A percentile compares a stretch with the other conserved stretches of the same genome.
These are phyloP conservation scores for Dipteronia dyeriana DNA, from an alignment of 345 rosid species.

Conservation along the genomic window DNA sequence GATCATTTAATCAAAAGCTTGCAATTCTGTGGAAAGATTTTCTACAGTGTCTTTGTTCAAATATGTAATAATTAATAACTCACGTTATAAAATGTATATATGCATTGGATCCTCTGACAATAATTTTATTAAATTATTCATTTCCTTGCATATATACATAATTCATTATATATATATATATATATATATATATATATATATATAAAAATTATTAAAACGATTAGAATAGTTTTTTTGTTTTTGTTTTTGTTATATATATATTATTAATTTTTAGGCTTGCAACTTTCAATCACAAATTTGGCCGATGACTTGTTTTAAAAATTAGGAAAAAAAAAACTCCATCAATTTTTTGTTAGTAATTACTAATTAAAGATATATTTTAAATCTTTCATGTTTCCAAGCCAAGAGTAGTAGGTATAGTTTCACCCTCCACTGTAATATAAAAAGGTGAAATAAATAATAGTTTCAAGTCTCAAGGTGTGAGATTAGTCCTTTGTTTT, in stretches of 20 bases:
- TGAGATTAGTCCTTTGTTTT: neutral
- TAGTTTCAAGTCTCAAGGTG: conserved; percentile 21
- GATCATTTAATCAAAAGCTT: too few species aligned
- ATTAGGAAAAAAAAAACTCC: too few species aligned
- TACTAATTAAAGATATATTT: neutral
- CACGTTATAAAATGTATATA: neutral
- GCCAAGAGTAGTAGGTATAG: neutral
- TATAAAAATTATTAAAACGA: too few species aligned
- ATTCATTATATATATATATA: neutral
- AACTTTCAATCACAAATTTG: neutral
- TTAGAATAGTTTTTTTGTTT: too few species aligned
- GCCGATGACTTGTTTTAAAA: neutral
- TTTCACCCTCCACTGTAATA: neutral
- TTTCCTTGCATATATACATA: neutral
- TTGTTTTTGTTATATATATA: too few species aligned
- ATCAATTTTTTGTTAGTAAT: neutral
- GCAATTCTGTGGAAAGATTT: too few species aligned
- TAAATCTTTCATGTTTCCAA: neutral
- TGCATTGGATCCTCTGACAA: neutral
- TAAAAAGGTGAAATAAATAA: neutral
- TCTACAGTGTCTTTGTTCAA: neutral
- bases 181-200: neutral
- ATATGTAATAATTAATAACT: neutral
- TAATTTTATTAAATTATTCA: neutral
- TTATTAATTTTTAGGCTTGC: neutral